These are phyloP conservation scores for Epichloe gansuensis DNA, from an alignment of 2,329 filamentous ascomycete genomes.

Conservation along the genomic window DNA sequence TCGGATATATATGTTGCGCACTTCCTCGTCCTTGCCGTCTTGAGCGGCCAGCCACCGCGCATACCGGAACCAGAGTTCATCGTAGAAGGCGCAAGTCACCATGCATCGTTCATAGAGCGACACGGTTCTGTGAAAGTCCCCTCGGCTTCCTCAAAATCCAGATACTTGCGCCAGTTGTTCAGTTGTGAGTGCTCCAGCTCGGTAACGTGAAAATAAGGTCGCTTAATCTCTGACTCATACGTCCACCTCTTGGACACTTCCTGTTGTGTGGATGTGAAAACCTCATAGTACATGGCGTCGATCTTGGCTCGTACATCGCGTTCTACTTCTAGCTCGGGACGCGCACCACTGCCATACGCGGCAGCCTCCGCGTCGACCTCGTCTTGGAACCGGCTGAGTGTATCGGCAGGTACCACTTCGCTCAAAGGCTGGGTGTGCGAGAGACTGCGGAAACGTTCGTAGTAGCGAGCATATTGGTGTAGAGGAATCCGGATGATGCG, in stretches of 20 bases:
- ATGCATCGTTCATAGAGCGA: conserved; percentile 91
- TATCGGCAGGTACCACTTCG: conserved; percentile 60
- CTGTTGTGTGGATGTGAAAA: conserved; percentile 68
- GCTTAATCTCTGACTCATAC: conserved; percentile 87
- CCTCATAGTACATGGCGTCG: conserved; percentile 67
- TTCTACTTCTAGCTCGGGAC: conserved; percentile 68
- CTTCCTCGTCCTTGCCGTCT: conserved; percentile 71
- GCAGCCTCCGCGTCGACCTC: conserved; percentile 58
- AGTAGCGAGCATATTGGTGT: conserved; percentile 93
- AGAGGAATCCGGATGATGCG: conserved; percentile 83
- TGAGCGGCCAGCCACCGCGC: conserved; percentile 85
- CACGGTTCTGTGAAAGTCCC: conserved; percentile 59
- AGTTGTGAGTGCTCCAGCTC: conserved; percentile 80
- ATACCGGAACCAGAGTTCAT: conserved; percentile 98
- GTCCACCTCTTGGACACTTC: conserved; percentile 92
- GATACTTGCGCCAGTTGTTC: conserved; percentile 86
- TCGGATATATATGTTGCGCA: conserved; percentile 82
- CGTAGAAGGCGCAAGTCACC: conserved; percentile 86
- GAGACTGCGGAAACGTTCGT: conserved; percentile 74
- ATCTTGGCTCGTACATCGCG: conserved; percentile 69
- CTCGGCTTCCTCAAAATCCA: conserved; percentile 88
- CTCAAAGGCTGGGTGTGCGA: conserved; percentile 59
- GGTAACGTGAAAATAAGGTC: conserved; percentile 93
- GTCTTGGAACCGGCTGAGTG: conserved; percentile 53
- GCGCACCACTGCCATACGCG: conserved; percentile 38